Evolutionary conservation across 2,329 filamentous ascomycete species (phyloP), one percentile per base, ranked within the genome.

Genomic region (Pyrenochaeta sp.): DNA sequence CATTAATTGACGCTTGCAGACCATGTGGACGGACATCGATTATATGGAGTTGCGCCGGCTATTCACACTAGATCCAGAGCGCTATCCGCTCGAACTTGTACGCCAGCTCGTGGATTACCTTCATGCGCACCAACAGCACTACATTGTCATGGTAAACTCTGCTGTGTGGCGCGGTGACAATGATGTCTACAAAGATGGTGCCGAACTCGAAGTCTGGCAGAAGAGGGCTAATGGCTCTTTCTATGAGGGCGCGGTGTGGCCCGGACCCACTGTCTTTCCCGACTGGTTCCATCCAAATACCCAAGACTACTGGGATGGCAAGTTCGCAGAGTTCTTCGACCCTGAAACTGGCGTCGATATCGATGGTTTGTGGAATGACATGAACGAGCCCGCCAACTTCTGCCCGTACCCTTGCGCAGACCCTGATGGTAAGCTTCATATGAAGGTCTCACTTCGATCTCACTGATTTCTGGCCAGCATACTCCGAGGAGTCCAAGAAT

Each of bases 101-200:
- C 87, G 86, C 39, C 83, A 89, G 61, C 77, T 93, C 1, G 87
- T 90, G 22, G 81, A 85, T 45, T 85, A 90, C 39, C 82, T 94
- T 0, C 90, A 92, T 66, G 76, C 77, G 2, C 83, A 87, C 59
- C 77, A 90, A 43, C 90, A 92, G 72, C 85, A 91, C 52, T 91
- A 91, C 64, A 84, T 91, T 43, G 79, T 93, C 52, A 95, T 94
- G 90, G 90, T 94, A 0, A 91, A 94, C 67, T 89, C 89, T 0
- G 88, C 88, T 13, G 81, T 86, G 2, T 81, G 79, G n/a, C 62
- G 66, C 2, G 64, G 65, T 28, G 64, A 72, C 47, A 88, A 87
- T 63, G 68, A 73, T 3, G 80, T 85, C 0, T 92, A 87, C 75
- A 82, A 89, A 52, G 83, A 86, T 22, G 90, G 90, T 0, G 76